Evolutionary conservation across 441 rosid genomes (phyloP).

Genomic region (Dalechampia spathulata): DNA sequence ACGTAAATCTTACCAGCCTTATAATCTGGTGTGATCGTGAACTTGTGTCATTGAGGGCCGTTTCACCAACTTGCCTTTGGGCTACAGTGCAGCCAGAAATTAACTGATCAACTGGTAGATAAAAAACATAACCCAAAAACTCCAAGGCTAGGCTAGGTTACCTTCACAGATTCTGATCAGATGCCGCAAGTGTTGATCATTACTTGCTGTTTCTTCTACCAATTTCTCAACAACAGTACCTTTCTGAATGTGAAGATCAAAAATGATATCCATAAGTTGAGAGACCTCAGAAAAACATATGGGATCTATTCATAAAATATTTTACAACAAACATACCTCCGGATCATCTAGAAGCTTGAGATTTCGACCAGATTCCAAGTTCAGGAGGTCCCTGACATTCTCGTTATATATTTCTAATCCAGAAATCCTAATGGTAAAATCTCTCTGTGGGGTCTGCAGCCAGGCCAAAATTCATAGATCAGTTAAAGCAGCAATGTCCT

Average conservation of each 20-base stretch:
- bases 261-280: slow-evolving; percentile 8
- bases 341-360: slow-evolving; percentile 98
- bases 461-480: slow-evolving; percentile 16
- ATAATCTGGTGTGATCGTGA: too few relatives aligned
- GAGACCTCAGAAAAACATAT: not conserved
- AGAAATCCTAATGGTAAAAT: slow-evolving; percentile 84
- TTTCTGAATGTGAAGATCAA: slow-evolving; percentile 47
- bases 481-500: too few relatives aligned
- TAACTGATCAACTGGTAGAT: slow-evolving; percentile 9
- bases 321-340: slow-evolving; percentile 78
- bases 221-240: slow-evolving; percentile 95
- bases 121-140: not conserved
- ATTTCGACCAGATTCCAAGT: slow-evolving; percentile 85
- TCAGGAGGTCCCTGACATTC: slow-evolving; percentile 81
- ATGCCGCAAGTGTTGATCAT: slow-evolving; percentile 71
- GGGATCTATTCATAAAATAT: too few relatives aligned
- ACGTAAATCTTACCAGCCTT: too few relatives aligned
- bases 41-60: slow-evolving; percentile 43
- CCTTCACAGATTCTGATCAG: slow-evolving; percentile 93
- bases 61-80: too few relatives aligned
- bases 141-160: slow-evolving; percentile 30
- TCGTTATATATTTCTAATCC: slow-evolving; percentile 97
- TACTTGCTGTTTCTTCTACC: slow-evolving; percentile 77
- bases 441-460: slow-evolving; percentile 87
- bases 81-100: not conserved